phyloP scores from a whole-genome alignment of 2,329 filamentous ascomycete species.

The Hymenoscyphus occultus region DNA sequence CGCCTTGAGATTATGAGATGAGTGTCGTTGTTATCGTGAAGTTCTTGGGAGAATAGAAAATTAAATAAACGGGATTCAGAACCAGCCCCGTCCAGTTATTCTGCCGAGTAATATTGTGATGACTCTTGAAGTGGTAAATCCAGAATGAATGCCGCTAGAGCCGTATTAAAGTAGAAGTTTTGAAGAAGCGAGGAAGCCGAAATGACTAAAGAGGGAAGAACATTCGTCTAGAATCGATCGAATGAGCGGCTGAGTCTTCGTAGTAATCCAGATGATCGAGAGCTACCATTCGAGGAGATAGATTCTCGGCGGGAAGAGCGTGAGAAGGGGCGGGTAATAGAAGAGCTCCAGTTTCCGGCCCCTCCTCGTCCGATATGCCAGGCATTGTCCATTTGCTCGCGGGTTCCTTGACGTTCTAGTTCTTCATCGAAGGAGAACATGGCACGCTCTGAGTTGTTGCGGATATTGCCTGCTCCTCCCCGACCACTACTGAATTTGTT shows the following conservation, averaged over 20 bases:
- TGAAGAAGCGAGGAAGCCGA: slow-evolving; percentile 1
- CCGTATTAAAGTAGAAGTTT: slow-evolving; percentile 1
- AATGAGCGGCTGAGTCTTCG: slow-evolving; percentile 27
- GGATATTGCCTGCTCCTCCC: slow-evolving; percentile 37
- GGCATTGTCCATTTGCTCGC: slow-evolving; percentile 29
- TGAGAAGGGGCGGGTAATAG: slow-evolving; percentile 4
- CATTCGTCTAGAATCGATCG: slow-evolving; percentile 21
- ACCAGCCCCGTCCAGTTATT: slow-evolving; percentile 13
- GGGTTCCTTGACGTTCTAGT: slow-evolving; percentile 31
- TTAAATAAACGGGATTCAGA: slow-evolving; percentile 14
- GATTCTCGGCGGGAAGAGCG: slow-evolving; percentile 29
- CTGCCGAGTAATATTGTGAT: slow-evolving; percentile 12
- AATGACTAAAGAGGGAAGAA: background rate
- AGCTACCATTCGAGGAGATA: slow-evolving; percentile 21
- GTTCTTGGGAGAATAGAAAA: background rate
- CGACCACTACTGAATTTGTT: slow-evolving; percentile 32
- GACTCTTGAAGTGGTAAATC: slow-evolving; percentile 3
- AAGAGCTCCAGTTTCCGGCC: slow-evolving; percentile 31
- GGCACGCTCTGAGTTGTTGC: slow-evolving; percentile 27
- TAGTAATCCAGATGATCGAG: slow-evolving; percentile 27
- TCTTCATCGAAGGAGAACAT: slow-evolving; percentile 37
- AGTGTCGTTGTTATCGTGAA: slow-evolving; percentile 11
- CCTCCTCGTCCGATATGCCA: slow-evolving; percentile 36
- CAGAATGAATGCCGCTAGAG: slow-evolving; percentile 19
- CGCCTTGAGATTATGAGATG: slow-evolving; percentile 18